These are phyloP conservation scores for Candida xiaguanensis DNA, from an alignment of 805 yeast genomes.

Conservation along the genomic window DNA sequence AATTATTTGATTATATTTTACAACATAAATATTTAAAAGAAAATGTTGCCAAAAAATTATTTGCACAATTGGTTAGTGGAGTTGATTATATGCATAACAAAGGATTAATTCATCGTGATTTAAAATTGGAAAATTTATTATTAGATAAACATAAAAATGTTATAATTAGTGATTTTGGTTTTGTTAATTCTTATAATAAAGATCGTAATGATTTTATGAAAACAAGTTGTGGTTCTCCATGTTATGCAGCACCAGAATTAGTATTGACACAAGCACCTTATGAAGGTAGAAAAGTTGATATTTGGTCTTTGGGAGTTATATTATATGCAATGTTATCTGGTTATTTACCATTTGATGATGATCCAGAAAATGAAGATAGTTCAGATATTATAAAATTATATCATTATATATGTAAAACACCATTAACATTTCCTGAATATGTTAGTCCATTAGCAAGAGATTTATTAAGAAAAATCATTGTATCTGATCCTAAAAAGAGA, in stretches of 20 bases:
- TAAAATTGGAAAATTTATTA: constrained; percentile 69
- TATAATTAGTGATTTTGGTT: constrained; percentile 88
- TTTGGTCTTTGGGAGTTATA: constrained; percentile 96
- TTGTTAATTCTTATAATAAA: constrained; percentile 77
- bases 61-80: constrained; percentile 91
- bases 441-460: constrained; percentile 89
- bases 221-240: constrained; percentile 95
- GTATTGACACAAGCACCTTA: constrained; percentile 85
- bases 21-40: constrained; percentile 86
- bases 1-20: constrained; percentile 86
- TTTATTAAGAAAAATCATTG: constrained; percentile 75
- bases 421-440: constrained; percentile 93
- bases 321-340: constrained; percentile 97
- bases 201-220: constrained; percentile 74
- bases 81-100: constrained; percentile 85
- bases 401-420: constrained; percentile 86
- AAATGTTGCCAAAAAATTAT: constrained; percentile 75
- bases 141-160: constrained; percentile 85
- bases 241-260: constrained; percentile 97
- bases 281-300: constrained; percentile 89
- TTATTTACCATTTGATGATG: constrained; percentile 95
- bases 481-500: constrained; percentile 80
- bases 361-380: constrained; percentile 94
- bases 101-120: constrained; percentile 76
- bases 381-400: constrained; percentile 88